A percentile compares a stretch with the other conserved stretches of the same genome.
Conservation (phyloP, 768 basidiomycete genomes). For the Agaricus sinodeliciosus region DNA sequence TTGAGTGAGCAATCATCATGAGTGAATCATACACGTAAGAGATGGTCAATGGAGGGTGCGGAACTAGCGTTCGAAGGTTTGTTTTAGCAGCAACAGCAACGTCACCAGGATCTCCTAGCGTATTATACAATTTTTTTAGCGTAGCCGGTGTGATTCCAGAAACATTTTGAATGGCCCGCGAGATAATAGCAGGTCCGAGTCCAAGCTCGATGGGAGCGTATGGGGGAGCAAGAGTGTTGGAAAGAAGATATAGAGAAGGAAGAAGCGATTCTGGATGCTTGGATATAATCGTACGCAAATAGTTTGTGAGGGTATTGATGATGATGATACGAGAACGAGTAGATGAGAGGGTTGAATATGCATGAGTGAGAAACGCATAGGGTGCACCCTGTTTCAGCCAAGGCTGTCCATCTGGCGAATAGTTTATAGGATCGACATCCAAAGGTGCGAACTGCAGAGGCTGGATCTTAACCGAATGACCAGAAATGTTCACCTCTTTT, state of each 20-base stretch:
- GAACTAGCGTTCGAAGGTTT: conserved; percentile 64
- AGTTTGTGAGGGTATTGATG: conserved; percentile 64
- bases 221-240: conserved; percentile 72
- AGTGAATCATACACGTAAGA: conserved; percentile 62
- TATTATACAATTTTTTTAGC: conserved; percentile 60
- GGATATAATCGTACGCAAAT: conserved; percentile 58
- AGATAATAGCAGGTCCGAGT: conserved; percentile 60
- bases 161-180: conserved; percentile 63
- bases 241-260: conserved; percentile 74
- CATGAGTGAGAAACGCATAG: conserved; percentile 65
- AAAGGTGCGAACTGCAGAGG: conserved; percentile 25
- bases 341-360: conserved; percentile 50
- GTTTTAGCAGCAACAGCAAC: conserved; percentile 83
- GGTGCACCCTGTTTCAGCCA: conserved; percentile 44
- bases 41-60: conserved; percentile 62
- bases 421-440: conserved; percentile 43
- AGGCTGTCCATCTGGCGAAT: conserved; percentile 33
- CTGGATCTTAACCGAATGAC: not conserved
- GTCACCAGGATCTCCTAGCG: conserved; percentile 80
- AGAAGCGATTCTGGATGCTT: conserved; percentile 66
- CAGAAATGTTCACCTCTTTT: not conserved
- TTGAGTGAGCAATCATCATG: conserved; percentile 57
- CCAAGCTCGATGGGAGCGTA: conserved; percentile 69
- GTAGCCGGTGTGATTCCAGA: conserved; percentile 57
- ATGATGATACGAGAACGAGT: conserved; percentile 74